Base-by-base conservation (phyloP, 371 early-diverging fungal genomes). In the Smittium mucronatum region DNA sequence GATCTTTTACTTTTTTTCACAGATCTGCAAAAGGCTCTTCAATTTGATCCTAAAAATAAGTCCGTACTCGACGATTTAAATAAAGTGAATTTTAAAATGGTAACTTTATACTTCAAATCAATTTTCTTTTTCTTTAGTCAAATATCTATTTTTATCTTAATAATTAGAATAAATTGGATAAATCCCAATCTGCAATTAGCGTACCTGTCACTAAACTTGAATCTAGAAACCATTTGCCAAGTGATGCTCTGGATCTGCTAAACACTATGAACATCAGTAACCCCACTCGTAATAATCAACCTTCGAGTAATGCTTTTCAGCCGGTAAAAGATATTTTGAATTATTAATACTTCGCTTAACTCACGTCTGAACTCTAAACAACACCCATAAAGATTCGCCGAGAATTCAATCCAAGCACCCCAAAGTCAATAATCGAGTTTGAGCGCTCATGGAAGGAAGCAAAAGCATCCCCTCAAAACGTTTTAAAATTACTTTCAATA, bases 361-460 rank as follows among this genome's bases (percentile, higher is more conserved):
- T n/a, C n/a, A n/a, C n/a, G n/a, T n/a, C n/a, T n/a, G n/a, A n/a
- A n/a, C n/a, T n/a, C n/a, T n/a, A n/a, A n/a, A n/a, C n/a, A n/a
- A n/a, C n/a, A n/a, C n/a, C n/a, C n/a, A n/a, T n/a, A n/a, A n/a
- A n/a, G n/a, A n/a, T n/a, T n/a, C n/a, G n/a, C n/a, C n/a, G 33
- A 67, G 29, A 26, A n/a, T 34, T 34, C 28, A 64, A 35, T 36
- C 57, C 67, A n/a, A 57, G 58, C 58, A 0, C 30, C 1, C 60
- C 68, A 17, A 34, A 70, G 29, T 15, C 47, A 28, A 29, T n/a
- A 68, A 32, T 64, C 36, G 17, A 64, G 2, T 70, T 60, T 16
- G 36, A 71, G 68, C 25, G 35, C n/a, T 71, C 85, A 84, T 81
- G 36, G 78, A 76, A 28, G 73, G 78, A 31, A 33, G 65, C 65